Evolutionary conservation across 2,329 filamentous ascomycete genomes (phyloP).

Genomic region (Phyllosticta citribraziliensis): DNA sequence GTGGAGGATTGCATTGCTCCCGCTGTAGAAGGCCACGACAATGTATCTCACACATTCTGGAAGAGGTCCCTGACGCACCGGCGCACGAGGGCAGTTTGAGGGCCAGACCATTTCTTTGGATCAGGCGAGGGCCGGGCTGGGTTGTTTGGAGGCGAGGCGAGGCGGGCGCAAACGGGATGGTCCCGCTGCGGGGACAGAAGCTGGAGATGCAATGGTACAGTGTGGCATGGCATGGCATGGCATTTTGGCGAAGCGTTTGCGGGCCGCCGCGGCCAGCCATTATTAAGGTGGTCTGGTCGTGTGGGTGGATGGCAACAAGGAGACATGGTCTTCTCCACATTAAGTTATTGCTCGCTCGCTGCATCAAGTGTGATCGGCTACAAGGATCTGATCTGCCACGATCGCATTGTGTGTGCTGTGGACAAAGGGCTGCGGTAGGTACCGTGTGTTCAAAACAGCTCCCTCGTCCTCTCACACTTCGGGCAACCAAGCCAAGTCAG

Average conservation of each 20-base stretch:
- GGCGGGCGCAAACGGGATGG: slow-evolving; percentile 4
- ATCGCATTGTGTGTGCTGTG: slow-evolving; percentile 4
- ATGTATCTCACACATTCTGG: not conserved
- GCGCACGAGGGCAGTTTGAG: not conserved
- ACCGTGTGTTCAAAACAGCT: slow-evolving; percentile 6
- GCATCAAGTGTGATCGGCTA: slow-evolving; percentile 9
- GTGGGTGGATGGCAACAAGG: not conserved
- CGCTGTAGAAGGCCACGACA: not conserved
- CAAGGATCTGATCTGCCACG: slow-evolving; percentile 9
- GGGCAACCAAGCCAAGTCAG: not conserved
- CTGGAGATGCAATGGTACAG: not conserved
- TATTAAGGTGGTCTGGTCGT: not conserved
- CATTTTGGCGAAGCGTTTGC: slow-evolving; percentile 6
- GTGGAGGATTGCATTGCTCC: not conserved
- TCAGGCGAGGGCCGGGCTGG: not conserved
- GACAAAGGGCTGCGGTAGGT: not conserved
- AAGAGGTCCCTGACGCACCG: not conserved
- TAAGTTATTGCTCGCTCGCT: slow-evolving; percentile 5
- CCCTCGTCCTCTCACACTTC: slow-evolving; percentile 3
- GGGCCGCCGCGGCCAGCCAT: slow-evolving; percentile 5
- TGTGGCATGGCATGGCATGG: not conserved
- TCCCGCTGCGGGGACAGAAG: not conserved
- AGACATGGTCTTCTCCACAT: slow-evolving; percentile 4
- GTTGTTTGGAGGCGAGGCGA: not conserved
- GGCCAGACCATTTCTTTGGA: not conserved